Conservation (phyloP, 2,329 filamentous ascomycete species). For the Epichloe sibirici region DNA sequence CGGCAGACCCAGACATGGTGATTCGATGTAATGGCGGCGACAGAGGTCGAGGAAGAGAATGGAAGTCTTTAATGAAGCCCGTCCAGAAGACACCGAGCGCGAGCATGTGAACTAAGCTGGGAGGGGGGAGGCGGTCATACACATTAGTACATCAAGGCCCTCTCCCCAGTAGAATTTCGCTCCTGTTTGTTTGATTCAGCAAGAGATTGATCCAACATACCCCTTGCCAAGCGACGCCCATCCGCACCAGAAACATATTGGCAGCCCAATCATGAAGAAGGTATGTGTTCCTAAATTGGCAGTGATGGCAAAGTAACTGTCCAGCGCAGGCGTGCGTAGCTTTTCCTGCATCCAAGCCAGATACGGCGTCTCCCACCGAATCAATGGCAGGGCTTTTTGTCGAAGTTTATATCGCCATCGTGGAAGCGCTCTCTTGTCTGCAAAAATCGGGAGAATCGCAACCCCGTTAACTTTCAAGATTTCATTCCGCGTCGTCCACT, state of each 20-base stretch:
- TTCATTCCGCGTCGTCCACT: neutral
- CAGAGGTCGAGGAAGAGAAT: slow-evolving; percentile 81
- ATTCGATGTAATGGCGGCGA: slow-evolving; percentile 89
- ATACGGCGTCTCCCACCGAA: slow-evolving; percentile 92
- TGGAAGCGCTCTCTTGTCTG: slow-evolving; percentile 75
- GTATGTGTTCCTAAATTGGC: slow-evolving; percentile 96
- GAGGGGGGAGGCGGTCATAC: neutral
- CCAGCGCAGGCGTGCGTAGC: slow-evolving; percentile 70
- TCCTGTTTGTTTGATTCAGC: neutral
- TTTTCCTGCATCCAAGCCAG: slow-evolving; percentile 75
- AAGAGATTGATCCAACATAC: slow-evolving; percentile 37
- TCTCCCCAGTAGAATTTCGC: too few relatives aligned
- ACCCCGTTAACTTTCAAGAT: slow-evolving; percentile 3
- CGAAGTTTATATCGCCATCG: slow-evolving; percentile 80
- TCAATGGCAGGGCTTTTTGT: slow-evolving; percentile 69
- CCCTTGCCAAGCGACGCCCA: slow-evolving; percentile 75
- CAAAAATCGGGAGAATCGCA: neutral
- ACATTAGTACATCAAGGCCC: neutral
- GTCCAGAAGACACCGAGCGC: slow-evolving; percentile 75
- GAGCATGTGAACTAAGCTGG: slow-evolving; percentile 59
- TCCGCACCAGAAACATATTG: slow-evolving; percentile 94
- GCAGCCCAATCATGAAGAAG: slow-evolving; percentile 94
- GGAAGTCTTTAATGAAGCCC: slow-evolving; percentile 87
- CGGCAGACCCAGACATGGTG: slow-evolving; percentile 92
- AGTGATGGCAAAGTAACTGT: slow-evolving; percentile 93